Conservation (phyloP, 164 flowering plant species). For the Euptelea pleiosperma region DNA sequence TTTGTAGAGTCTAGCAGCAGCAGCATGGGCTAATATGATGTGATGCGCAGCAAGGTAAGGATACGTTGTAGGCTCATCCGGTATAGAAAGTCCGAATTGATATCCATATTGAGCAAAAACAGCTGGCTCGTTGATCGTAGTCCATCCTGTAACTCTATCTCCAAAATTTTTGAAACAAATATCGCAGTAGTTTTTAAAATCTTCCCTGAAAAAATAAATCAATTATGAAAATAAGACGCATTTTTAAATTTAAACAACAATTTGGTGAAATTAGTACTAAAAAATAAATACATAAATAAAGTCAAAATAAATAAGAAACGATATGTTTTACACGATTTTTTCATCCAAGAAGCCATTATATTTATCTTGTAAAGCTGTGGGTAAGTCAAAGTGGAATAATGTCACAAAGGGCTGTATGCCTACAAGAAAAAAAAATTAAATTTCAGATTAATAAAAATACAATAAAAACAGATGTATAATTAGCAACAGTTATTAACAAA, state of each 20-base stretch:
- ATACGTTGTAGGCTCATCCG: conserved; percentile 11
- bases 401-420: conserved; percentile 33
- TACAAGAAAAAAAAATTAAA: conserved; percentile 8
- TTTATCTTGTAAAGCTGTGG: conserved; percentile 21
- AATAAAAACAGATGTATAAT: not conserved
- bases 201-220: conserved; percentile 16
- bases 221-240: no score
- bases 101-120: no score
- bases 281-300: no score
- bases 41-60: conserved; percentile 31
- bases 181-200: conserved; percentile 25
- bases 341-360: conserved; percentile 32
- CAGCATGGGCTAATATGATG: not conserved
- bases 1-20: no score
- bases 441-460: no score
- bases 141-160: conserved; percentile 21
- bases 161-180: conserved; percentile 33
- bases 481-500: not conserved
- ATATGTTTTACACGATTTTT: conserved; percentile 25
- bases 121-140: no score
- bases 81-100: conserved; percentile 9
- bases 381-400: conserved; percentile 34
- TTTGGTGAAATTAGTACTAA: no score
- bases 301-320: not conserved
- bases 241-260: no score